These are phyloP conservation scores for Yamadazyma takamatsuzukensis DNA, from an alignment of 805 yeast genomes.

Conservation along the genomic window DNA sequence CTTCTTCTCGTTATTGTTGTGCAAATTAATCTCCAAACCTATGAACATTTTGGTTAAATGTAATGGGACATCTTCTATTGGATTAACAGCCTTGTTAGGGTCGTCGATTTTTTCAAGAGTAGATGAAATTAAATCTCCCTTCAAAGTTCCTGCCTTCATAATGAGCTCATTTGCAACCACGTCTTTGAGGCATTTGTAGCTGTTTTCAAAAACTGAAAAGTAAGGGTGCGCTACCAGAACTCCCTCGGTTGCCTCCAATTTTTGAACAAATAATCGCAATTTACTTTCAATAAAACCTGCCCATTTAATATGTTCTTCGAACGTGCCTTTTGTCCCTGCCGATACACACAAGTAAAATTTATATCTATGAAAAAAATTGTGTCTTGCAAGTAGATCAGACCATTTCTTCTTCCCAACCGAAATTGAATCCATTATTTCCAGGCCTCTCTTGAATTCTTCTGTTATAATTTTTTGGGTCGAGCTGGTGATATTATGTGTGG, in stretches of 20 bases:
- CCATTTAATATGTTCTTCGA: slow-evolving; percentile 87
- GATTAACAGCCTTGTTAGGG: slow-evolving; percentile 6
- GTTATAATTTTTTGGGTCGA: slow-evolving; percentile 83
- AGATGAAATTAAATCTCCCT: slow-evolving; percentile 42
- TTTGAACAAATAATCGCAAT: slow-evolving; percentile 74
- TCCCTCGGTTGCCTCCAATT: slow-evolving; percentile 74
- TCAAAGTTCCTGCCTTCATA: slow-evolving; percentile 58
- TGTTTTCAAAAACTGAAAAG: slow-evolving; percentile 54
- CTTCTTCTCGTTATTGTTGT: slow-evolving; percentile 30
- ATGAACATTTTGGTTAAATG: slow-evolving; percentile 75
- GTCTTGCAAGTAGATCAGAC: slow-evolving; percentile 73
- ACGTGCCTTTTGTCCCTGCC: slow-evolving; percentile 67
- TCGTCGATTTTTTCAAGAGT: slow-evolving; percentile 1
- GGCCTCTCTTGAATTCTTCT: slow-evolving; percentile 76
- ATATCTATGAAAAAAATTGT: slow-evolving; percentile 77
- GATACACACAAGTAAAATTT: slow-evolving; percentile 83
- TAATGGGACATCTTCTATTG: slow-evolving; percentile 22
- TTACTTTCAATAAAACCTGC: slow-evolving; percentile 91
- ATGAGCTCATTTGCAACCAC: slow-evolving; percentile 40
- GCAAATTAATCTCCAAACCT: slow-evolving; percentile 59
- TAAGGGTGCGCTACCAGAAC: slow-evolving; percentile 87
- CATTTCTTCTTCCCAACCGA: slow-evolving; percentile 60
- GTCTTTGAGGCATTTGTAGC: not conserved
- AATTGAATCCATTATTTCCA: slow-evolving; percentile 66
- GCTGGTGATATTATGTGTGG: slow-evolving; percentile 90